Evolutionary conservation across 345 rosid genomes (phyloP), one percentile per base, ranked within the genome.

Genomic region (Syzygium oleosum): DNA sequence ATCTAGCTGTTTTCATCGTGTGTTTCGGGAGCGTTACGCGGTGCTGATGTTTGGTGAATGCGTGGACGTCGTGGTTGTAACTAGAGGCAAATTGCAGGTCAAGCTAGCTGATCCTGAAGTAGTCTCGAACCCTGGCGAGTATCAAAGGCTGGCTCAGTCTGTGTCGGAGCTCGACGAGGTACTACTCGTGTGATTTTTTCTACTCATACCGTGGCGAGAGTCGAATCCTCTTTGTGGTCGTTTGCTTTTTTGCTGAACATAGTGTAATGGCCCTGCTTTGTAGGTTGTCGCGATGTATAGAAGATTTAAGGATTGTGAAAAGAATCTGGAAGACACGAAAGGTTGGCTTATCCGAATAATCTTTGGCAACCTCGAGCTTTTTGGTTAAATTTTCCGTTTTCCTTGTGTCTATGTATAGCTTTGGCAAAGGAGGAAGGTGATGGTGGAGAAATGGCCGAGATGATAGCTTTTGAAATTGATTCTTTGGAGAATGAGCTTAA

Each of bases 91-190:
- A 27, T 88, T 90, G 84, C 88, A 97, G 98, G 95, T 94, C 43
- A 97, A 93, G 93, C 93, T 97, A 87, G 99, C 96, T 65, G 99
- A 97, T 91, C 99, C 98, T 51, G 99, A 95, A 87, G 95, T 98
- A 73, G 94, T 93, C 61, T 94, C 98, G 13, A 96, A 96, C 91
- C 98, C 90, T 41, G 88, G 89, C 16, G 98, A 98, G 87, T 98
- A 95, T 89, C 98, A 96, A 90, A 97, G 95, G 91, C 91, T 96
- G 87, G 98, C 98, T 25, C 98, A 96, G 79, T 98, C 98, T 80
- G 87, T 96, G 91, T 87, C 99, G 1, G 99, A 96, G 92, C 99
- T 98, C 85, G 94, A 98, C 38, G 96, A 96, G 96, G 99, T 96
- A 91, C 22, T 84, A n/a, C 73, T 80, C 14, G 19, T 31, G 51